phyloP scores from a whole-genome alignment of 768 basidiomycete genomes.

The Auricularia heimuer region DNA sequence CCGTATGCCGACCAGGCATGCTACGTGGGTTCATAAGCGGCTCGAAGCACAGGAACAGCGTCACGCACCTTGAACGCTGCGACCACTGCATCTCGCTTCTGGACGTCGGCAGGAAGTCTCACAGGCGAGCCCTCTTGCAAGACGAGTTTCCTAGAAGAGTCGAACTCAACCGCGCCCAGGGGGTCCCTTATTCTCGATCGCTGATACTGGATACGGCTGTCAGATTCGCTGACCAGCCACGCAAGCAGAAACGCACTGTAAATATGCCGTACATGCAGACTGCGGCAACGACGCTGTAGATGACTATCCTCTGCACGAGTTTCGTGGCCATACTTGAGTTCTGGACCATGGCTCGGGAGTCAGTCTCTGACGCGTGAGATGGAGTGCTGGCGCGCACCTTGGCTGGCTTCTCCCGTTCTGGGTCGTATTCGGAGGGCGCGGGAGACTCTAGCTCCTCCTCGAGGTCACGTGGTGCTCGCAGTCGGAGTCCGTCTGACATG shows the following conservation, averaged over 20 bases:
- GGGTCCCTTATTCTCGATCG: background rate
- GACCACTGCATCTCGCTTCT: constrained; percentile 60
- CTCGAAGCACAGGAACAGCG: constrained; percentile 6
- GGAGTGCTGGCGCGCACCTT: background rate
- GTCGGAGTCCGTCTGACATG: background rate
- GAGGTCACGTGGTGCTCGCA: background rate
- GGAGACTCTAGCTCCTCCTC: background rate
- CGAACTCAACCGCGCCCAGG: background rate
- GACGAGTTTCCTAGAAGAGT: background rate
- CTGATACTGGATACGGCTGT: background rate
- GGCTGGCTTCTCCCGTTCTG: background rate
- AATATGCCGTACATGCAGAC: background rate
- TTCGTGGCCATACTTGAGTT: background rate
- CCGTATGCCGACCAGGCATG: constrained; percentile 84
- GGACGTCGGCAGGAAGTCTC: constrained; percentile 42
- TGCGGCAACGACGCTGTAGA: background rate
- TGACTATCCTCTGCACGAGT: background rate
- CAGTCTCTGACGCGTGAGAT: background rate
- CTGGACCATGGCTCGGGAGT: background rate
- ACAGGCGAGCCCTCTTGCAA: background rate
- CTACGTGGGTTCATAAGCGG: constrained; percentile 28
- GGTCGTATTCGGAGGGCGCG: background rate
- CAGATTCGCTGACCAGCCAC: background rate
- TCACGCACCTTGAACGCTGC: constrained; percentile 64
- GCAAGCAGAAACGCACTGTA: background rate